A percentile compares a stretch with the other conserved stretches of the same genome.
These are phyloP conservation scores for Citrus cavaleriei DNA, from an alignment of 345 rosid genomes.

Conservation along the genomic window DNA sequence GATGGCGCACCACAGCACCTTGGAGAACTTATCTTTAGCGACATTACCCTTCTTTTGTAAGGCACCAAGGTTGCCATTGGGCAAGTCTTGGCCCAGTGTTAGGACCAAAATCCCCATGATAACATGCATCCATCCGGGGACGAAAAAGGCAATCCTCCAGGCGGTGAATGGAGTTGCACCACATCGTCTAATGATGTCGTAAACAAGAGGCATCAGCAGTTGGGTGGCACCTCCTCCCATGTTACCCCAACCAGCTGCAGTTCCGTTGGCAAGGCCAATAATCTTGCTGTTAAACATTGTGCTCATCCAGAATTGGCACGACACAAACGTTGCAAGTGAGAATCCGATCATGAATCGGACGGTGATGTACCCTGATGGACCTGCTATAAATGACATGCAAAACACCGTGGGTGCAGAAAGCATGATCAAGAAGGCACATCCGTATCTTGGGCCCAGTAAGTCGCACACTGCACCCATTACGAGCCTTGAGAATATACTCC, in stretches of 20 bases:
- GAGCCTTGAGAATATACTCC: constrained; percentile 89
- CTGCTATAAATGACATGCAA: constrained; percentile 68
- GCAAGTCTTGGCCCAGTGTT: constrained; percentile 87
- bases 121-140: constrained; percentile 68
- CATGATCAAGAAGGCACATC: constrained; percentile 82
- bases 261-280: constrained; percentile 87
- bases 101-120: constrained; percentile 73
- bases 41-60: constrained; percentile 73
- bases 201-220: constrained; percentile 78
- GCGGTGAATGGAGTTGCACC: constrained; percentile 81
- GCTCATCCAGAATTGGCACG: constrained; percentile 98
- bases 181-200: constrained; percentile 42
- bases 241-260: constrained; percentile 94
- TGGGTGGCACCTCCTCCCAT: constrained; percentile 96
- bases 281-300: constrained; percentile 90
- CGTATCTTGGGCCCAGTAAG: constrained; percentile 77
- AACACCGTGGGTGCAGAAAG: constrained; percentile 79
- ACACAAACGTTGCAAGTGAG: constrained; percentile 86
- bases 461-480: constrained; percentile 91
- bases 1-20: constrained; percentile 78
- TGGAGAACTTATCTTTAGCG: constrained; percentile 72
- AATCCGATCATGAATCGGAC: constrained; percentile 94
- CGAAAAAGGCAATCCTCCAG: constrained; percentile 87
- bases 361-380: constrained; percentile 59
- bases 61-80: constrained; percentile 72